A percentile compares a stretch with the other conserved stretches of the same genome.
Conservation (phyloP, 495 filamentous ascomycete species). For the Xeromyces bisporus region DNA sequence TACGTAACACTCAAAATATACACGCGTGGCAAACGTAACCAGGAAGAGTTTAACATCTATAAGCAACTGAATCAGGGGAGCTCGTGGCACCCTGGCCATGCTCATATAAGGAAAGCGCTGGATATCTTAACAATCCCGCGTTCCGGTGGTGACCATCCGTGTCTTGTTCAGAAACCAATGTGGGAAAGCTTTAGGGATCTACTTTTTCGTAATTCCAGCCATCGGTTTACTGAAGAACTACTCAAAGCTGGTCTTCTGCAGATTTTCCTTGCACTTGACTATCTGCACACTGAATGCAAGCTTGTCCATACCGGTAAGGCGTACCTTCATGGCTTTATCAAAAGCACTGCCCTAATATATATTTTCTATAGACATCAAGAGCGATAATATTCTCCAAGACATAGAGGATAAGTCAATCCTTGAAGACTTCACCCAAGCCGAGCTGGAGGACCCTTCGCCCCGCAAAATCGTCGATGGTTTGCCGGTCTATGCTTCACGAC, state of each 20-base stretch:
- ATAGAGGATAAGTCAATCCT: slow-evolving; percentile 23
- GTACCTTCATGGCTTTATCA: slow-evolving; percentile 4
- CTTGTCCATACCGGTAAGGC: slow-evolving; percentile 27
- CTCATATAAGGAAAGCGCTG: slow-evolving; percentile 11
- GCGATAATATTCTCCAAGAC: slow-evolving; percentile 25
- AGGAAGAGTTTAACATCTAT: slow-evolving; percentile 14
- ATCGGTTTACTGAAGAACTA: slow-evolving; percentile 17
- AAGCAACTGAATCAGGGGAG: slow-evolving; percentile 8
- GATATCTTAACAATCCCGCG: slow-evolving; percentile 18
- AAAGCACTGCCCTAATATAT: slow-evolving; percentile 3
- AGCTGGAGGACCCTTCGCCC: slow-evolving; percentile 18
- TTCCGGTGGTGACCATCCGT: slow-evolving; percentile 14
- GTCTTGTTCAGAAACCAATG: slow-evolving; percentile 25
- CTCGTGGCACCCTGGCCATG: slow-evolving; percentile 12
- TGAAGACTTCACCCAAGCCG: slow-evolving; percentile 15
- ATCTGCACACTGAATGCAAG: slow-evolving; percentile 30
- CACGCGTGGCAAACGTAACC: slow-evolving; percentile 7
- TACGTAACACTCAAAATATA: slow-evolving; percentile 32
- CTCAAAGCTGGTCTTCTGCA: slow-evolving; percentile 14
- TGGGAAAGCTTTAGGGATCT: slow-evolving; percentile 24
- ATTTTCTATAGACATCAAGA: slow-evolving; percentile 22
- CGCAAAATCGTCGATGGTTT: slow-evolving; percentile 17
- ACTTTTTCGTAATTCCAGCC: slow-evolving; percentile 12
- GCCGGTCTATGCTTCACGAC: slow-evolving; percentile 20
- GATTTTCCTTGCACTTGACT: slow-evolving; percentile 25